Evolutionary conservation across 2,329 filamentous ascomycete genomes (phyloP), one percentile per base, ranked within the genome.

Genomic region (Orbilia brochopaga): DNA sequence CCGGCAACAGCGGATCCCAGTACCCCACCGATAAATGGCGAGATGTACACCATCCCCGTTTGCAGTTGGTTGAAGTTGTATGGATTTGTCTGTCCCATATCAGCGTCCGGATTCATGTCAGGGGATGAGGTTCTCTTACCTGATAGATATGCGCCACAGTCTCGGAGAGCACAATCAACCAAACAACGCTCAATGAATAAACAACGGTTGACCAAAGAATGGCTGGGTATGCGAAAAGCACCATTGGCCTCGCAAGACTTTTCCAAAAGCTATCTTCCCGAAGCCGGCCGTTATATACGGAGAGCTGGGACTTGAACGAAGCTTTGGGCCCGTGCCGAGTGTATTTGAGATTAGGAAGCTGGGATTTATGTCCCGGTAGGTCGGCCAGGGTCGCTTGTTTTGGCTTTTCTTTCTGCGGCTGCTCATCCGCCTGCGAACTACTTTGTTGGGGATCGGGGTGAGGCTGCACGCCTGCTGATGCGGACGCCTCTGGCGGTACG

Each of bases 141-240:
- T 90, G 86, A 79, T 91, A 97, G 72, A 97, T 89, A 67, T 89
- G 83, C 0, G 91, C 85, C 1, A 97, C 87, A 0, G 89, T 90
- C 79, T 97, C 92, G 0, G 92, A 96, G 1, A 97, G 85, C 48
- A 97, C 92, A 75, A 97, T 97, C 27, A 97, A 84, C 94, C 93
- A 97, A 40, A 93, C 93, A 5, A 97, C 86, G 0, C 92, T 94
- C 76, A 94, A 88, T 0, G 92, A 83, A 78, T 97, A 97, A 2
- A 96, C 86, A 0, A 90, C 83, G 0, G 91, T 83, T 4, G 90
- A 93, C 93, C 92, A 97, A 7, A 97, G 84, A 0, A 97, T 90
- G 0, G 90, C 86, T 0, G 94, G 94, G 77, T 97, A 97, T 0
- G 88, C 86, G 76, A 88, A 96, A 0, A 97, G 84, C 52, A 97